Conservation (phyloP, 164 flowering plant genomes). For the Aristolochia californica region DNA sequence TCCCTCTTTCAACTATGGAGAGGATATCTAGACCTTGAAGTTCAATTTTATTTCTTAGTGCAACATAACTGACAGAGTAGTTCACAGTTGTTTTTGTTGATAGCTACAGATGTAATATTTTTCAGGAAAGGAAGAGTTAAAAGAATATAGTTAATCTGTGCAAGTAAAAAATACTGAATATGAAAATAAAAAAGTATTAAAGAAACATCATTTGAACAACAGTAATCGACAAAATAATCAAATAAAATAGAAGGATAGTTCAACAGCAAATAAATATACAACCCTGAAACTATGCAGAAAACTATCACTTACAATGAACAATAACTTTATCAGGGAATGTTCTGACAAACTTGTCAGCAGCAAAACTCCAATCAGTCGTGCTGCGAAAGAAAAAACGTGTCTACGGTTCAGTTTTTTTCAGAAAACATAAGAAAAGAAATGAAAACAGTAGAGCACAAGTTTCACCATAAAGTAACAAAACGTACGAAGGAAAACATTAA, state of each 20-base stretch:
- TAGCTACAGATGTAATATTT: too few relatives aligned
- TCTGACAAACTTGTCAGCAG: constrained; percentile 73
- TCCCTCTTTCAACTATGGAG: too few relatives aligned
- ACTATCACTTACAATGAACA: constrained; percentile 70
- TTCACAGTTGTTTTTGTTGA: too few relatives aligned
- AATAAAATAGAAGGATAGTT: not conserved
- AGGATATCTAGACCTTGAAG: too few relatives aligned
- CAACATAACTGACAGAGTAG: too few relatives aligned
- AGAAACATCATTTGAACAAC: not conserved
- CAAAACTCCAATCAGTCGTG: constrained; percentile 84
- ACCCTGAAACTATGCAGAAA: not conserved
- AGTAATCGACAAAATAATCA: too few relatives aligned
- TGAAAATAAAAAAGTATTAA: not conserved
- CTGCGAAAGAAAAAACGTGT: constrained; percentile 30
- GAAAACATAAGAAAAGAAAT: not conserved
- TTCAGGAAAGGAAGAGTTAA: too few relatives aligned
- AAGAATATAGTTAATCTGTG: not conserved
- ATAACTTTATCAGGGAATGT: constrained; percentile 68
- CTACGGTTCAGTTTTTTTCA: not conserved
- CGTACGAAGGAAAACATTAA: not conserved
- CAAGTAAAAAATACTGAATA: not conserved
- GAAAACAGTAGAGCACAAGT: not conserved
- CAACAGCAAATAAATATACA: not conserved
- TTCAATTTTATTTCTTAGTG: too few relatives aligned
- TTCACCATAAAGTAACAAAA: not conserved